Base-by-base conservation (phyloP, 1,139 yeast genomes). In the Sugiyamaella sp. region DNA sequence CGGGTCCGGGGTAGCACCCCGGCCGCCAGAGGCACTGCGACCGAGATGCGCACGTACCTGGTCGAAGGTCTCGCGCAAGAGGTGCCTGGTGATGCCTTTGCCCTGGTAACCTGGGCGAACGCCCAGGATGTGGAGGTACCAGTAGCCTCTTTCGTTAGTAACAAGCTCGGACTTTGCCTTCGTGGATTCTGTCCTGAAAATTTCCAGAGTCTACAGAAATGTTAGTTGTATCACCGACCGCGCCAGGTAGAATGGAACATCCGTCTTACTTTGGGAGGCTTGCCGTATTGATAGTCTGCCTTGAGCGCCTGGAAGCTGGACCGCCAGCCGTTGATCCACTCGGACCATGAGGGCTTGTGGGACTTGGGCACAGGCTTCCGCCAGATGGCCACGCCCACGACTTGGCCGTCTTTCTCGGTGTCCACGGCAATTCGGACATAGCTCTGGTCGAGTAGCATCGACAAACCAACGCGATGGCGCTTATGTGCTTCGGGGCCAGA, bases 361-460 rank as follows among this genome's bases (percentile, higher is more conserved):
- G 14, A 8, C 40, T 21, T 46, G 16, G 43, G 35, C 14, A 4
- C 32, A 3, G 51, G 51, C 14, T 17, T 6, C 8, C 20, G 27
- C 51, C 51, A 47, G 10, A 47, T 21, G n/a, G 50, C 43, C 16
- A 39, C 14, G 8, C 51, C 51, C 16, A 47, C 32, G 19, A 38
- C 38, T 22, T 25, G n/a, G n/a, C n/a, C 10, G n/a, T 41, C 12
- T 6, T 14, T 38, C 12, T 46, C 50, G 12, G 37, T 39, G 16
- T 39, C 46, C 10, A 39, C 22, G 14, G 46, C 51, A 17, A 38
- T 39, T 6, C 27, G 19, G 2, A 47, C 46, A 27, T 19, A 20
- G 12, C 46, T 29, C 1, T 39, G 40, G 6, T 14, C 14, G 16
- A 47, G 8, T 21, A 19, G 27, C 3, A 25, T 21, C 10, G 20